Conservation (phyloP, 805 yeast genomes). For the Jamesozyma gamospora region DNA sequence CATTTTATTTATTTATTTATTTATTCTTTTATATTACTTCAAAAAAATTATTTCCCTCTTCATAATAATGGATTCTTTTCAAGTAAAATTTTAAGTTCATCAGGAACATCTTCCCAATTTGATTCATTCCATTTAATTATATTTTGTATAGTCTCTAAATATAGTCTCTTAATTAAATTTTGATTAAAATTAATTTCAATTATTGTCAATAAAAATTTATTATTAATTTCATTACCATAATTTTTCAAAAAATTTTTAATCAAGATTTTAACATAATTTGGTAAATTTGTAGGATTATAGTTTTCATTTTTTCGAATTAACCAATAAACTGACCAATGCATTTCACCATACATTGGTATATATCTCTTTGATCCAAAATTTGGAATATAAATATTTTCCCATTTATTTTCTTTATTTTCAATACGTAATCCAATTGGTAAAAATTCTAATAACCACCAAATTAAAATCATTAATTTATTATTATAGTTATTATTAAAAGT, state of each 20-base stretch:
- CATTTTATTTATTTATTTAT: conserved; percentile 1
- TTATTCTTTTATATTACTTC: neutral
- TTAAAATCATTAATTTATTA: conserved; percentile 11
- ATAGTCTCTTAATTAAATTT: conserved; percentile 4
- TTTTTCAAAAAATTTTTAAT: neutral
- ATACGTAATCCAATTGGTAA: conserved; percentile 48
- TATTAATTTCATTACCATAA: too few species aligned
- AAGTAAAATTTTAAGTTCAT: conserved; percentile 23
- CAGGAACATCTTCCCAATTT: conserved; percentile 29
- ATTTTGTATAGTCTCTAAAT: conserved; percentile 8
- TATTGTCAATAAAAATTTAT: too few species aligned
- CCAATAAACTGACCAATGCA: conserved; percentile 62
- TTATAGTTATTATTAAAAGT: conserved; percentile 2
- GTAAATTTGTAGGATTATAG: conserved; percentile 39
- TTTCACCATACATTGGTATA: conserved; percentile 36
- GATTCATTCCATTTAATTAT: conserved; percentile 23
- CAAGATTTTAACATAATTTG: conserved; percentile 24
- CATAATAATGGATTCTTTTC: conserved; percentile 11
- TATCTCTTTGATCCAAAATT: conserved; percentile 46
- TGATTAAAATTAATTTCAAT: neutral
- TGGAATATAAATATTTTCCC: conserved; percentile 43
- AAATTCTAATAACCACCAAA: conserved; percentile 57
- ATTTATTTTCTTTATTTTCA: conserved; percentile 39
- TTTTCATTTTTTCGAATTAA: conserved; percentile 38
- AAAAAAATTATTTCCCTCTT: neutral